Evolutionary conservation across 2,329 filamentous ascomycete species (phyloP).

Genomic region (Bertia moriformis): DNA sequence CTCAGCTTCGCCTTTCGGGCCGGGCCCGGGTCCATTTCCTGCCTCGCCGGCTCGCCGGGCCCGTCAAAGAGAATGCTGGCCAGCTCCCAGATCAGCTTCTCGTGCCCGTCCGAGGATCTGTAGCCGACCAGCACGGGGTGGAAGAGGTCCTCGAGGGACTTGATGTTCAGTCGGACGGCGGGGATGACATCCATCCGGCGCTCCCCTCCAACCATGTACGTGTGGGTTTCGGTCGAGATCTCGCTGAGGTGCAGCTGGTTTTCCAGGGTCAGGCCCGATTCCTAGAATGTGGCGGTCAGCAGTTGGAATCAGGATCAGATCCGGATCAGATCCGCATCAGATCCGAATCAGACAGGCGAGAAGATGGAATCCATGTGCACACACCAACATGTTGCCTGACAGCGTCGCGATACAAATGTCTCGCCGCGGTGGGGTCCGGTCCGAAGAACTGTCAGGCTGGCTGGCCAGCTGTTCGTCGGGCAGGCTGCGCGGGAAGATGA

Average conservation of each 20-base stretch:
- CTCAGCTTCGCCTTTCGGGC: slow-evolving; percentile 51
- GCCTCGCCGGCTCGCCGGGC: not conserved
- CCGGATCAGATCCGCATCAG: slow-evolving; percentile 2
- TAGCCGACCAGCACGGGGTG: slow-evolving; percentile 13
- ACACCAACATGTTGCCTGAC: no score
- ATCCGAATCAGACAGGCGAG: not conserved
- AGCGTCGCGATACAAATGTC: no score
- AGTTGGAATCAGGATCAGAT: slow-evolving; percentile 8
- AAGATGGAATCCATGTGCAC: slow-evolving; percentile 7
- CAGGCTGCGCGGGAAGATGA: no score
- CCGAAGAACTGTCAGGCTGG: no score
- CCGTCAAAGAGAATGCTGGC: slow-evolving; percentile 72
- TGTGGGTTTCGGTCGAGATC: slow-evolving; percentile 27
- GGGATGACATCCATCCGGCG: not conserved
- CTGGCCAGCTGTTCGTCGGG: no score
- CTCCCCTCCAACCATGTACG: slow-evolving; percentile 9
- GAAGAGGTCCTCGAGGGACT: slow-evolving; percentile 23
- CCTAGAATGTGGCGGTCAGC: slow-evolving; percentile 24
- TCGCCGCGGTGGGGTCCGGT: no score
- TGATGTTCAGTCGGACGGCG: slow-evolving; percentile 15
- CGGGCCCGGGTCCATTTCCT: slow-evolving; percentile 14
- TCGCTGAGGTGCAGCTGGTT: slow-evolving; percentile 39
- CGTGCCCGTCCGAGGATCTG: slow-evolving; percentile 36
- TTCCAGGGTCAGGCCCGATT: slow-evolving; percentile 36
- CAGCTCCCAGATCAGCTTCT: slow-evolving; percentile 71